Evolutionary conservation across 352 stramenopile genomes (phyloP), one percentile per base, ranked within the genome.

Genomic region (Globisporangium cylindrosporum): DNA sequence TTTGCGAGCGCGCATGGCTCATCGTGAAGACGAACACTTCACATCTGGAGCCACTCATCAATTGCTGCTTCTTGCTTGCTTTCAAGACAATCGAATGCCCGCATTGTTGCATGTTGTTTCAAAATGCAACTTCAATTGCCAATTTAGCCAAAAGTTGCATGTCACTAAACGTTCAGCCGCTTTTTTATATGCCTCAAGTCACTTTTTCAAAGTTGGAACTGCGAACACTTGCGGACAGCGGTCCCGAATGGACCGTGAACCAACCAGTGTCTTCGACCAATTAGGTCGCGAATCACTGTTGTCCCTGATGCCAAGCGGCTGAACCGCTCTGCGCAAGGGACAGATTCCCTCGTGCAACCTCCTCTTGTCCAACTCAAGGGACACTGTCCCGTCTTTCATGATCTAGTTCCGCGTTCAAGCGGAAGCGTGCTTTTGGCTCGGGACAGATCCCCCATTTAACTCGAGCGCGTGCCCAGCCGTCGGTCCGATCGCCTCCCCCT

Each of bases 381-480:
- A 48, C 29, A 29, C 3, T 18, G 27, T 62, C 32, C 56, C 56
- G 56, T 29, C 5, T 25, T 20, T 14, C 10, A 57, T 46, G 10
- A 6, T 6, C 15, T 46, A 3, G 10, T 46, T 46, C 38, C 38
- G 10, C 12, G 12, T 46, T 18, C 38, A 46, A 46, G 12, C 4
- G 38, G 38, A 18, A 15, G 38, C 7, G 38, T 0, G 38, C 38
- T 14, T 18, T 46, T 46, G 38, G 38, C 4, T 46, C 38, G 38
- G 38, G 38, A 46, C 38, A 46, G 12, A 46, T 46, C 38, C 38
- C 38, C 12, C 15, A 5, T 46, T 46, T 20, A 18, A 46, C 38
- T 12, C 27, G 54, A 64, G 18, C 38, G 55, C 53, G 34, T 69
- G 64, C 55, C 56, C 24, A 64, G 59, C n/a, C 49, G 49, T 56